A percentile compares a stretch with the other conserved stretches of the same genome.
Conservation (phyloP, 2,329 filamentous ascomycete species). For the Pseudocercospora eumusae region DNA sequence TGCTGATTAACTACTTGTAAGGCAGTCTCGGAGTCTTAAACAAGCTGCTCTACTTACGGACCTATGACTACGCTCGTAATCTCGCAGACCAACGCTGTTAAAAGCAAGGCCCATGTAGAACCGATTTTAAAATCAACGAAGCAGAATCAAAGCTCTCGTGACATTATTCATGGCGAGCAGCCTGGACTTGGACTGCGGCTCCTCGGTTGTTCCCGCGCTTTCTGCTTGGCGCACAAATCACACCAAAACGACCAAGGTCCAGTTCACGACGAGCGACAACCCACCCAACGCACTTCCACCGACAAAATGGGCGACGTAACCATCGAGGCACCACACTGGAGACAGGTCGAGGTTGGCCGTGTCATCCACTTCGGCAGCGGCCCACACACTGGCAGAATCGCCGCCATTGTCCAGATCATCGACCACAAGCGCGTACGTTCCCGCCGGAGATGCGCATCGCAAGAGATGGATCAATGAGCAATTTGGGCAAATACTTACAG, state of each 20-base stretch:
- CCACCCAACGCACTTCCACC: constrained; percentile 25
- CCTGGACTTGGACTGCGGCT: background rate
- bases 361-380: constrained; percentile 88
- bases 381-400: constrained; percentile 80
- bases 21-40: too few relatives aligned
- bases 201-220: background rate
- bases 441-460: constrained; percentile 1
- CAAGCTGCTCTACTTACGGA: too few relatives aligned
- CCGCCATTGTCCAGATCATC: constrained; percentile 97
- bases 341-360: constrained; percentile 97
- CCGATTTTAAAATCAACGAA: too few relatives aligned
- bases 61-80: too few relatives aligned
- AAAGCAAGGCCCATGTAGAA: too few relatives aligned
- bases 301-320: constrained; percentile 38
- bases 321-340: constrained; percentile 65
- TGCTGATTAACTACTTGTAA: too few relatives aligned
- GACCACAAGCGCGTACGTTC: constrained; percentile 98
- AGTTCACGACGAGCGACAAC: constrained; percentile 15
- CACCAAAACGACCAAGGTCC: too few relatives aligned
- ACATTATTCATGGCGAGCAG: too few relatives aligned
- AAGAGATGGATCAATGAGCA: constrained; percentile 14
- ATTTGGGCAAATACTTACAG: constrained; percentile 27
- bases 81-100: too few relatives aligned
- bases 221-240: too few relatives aligned
- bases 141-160: too few relatives aligned